Percentiles rank a stretch among this genome's conserved stretches.
These are phyloP conservation scores for Mimosa bimucronata DNA, from an alignment of 306 rosid species.

Conservation along the genomic window DNA sequence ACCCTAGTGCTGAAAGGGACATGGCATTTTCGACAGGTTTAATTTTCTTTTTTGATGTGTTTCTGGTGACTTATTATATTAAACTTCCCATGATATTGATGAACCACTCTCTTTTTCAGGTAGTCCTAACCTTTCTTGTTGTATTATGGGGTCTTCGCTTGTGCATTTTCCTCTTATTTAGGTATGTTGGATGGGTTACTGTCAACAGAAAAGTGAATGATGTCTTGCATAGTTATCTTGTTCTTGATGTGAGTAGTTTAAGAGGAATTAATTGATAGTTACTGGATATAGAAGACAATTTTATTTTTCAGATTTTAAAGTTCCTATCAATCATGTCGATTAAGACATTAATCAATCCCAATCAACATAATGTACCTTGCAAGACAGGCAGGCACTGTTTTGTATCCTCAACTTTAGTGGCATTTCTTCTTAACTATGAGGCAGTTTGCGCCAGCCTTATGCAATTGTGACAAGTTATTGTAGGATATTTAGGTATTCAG, in stretches of 20 bases:
- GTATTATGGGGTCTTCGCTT: constrained; percentile 92
- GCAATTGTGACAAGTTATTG: not conserved
- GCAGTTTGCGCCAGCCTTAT: not conserved
- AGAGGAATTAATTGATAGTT: not conserved
- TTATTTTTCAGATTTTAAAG: not conserved
- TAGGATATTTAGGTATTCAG: not conserved
- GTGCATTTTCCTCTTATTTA: constrained; percentile 68
- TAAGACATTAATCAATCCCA: not conserved
- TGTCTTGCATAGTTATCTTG: not conserved
- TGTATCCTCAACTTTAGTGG: not conserved
- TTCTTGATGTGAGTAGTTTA: not conserved
- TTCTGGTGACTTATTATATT: not conserved
- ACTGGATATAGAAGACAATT: not conserved
- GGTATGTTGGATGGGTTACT: constrained; percentile 47
- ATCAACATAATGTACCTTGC: not conserved
- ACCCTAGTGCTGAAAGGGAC: constrained; percentile 71
- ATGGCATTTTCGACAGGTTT: constrained; percentile 92
- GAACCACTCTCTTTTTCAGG: constrained; percentile 51
- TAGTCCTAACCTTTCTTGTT: constrained; percentile 74
- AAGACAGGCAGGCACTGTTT: not conserved
- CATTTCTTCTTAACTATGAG: not conserved
- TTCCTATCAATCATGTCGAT: not conserved
- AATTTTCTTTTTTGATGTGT: constrained; percentile 1
- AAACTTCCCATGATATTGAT: not conserved
- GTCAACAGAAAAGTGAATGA: not conserved